Base-by-base conservation (phyloP, 1,284 basidiomycete species). In the Porodaedalea pini region DNA sequence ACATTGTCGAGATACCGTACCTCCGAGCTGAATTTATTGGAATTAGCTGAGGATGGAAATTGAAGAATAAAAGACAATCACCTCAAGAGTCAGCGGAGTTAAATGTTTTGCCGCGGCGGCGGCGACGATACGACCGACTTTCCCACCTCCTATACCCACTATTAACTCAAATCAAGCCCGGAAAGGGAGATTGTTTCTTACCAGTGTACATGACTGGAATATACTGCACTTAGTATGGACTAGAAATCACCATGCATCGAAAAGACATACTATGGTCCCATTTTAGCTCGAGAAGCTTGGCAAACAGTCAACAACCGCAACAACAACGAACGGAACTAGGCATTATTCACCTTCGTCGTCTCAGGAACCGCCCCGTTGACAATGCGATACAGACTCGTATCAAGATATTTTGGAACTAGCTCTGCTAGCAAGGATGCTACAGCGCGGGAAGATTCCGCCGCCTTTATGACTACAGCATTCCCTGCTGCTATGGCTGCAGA, bases 71-170 rank as follows among this genome's bases (percentile, higher is more conserved):
- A 32, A 23, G 2, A 23, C 2, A 63, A 67, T 1, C 43, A 84
- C 84, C 75, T 90, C 94, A 45, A 94, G 81, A 6, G 91, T 88
- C 25, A 89, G 77, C 0, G 94, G 92, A 0, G 92, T 92, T 17
- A 96, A 74, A 55, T 86, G 84, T 71, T 94, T 90, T 7, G 91
- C 93, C 3, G 93, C 93, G 0, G 94, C 94, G 0, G 78, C 72
- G 7, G 88, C 85, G 8, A 98, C 82, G 59, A 97, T 84, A 63
- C 78, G 83, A 0, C 81, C 94, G 4, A 97, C 85, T n/a, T 86
- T 85, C 6, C 82, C 85, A 31, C 82, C 85, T 62, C 88, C 88
- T 78, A 66, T 13, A 17, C 8, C 15, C 49, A 45, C n/a, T 36
- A 47, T 53, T 50, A 48, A 62, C 36, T 15, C 34, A 6, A 21